Percentiles rank a stretch among this genome's conserved stretches.
phyloP scores from a whole-genome alignment of 345 rosid species.

The Eutrema yunnanense region DNA sequence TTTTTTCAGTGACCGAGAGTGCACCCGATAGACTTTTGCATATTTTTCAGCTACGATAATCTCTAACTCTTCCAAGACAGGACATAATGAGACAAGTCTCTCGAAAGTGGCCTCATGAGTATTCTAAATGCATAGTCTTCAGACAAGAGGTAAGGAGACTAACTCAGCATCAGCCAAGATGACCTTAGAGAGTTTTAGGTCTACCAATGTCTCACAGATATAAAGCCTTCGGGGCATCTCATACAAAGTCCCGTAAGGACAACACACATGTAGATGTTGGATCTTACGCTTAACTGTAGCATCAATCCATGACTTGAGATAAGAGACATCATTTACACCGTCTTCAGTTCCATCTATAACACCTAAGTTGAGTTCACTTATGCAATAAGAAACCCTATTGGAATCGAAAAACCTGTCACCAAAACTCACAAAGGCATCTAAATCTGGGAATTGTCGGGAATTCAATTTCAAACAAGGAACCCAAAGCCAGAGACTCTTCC shows the following conservation, averaged over 20 bases:
- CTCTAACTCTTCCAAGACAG: neutral
- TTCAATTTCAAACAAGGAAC: neutral
- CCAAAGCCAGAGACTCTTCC: neutral
- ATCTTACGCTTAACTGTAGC: neutral
- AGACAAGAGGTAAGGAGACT: constrained; percentile 6
- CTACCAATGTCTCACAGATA: neutral
- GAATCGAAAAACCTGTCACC: neutral
- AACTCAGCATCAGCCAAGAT: neutral
- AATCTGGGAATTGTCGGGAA: neutral
- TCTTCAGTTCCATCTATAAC: neutral
- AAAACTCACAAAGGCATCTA: neutral
- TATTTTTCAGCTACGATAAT: neutral
- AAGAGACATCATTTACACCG: neutral
- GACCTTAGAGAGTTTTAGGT: neutral
- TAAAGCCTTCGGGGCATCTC: neutral
- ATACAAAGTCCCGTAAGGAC: too few relatives aligned
- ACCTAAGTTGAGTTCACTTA: neutral
- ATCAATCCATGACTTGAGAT: neutral
- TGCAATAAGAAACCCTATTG: neutral
- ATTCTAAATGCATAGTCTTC: neutral
- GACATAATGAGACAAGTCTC: neutral
- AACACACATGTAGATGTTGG: neutral
- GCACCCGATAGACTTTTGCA: neutral
- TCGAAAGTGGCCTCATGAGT: neutral
- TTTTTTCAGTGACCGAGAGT: neutral